Evolutionary conservation across 2,329 filamentous ascomycete genomes (phyloP).

Genomic region (Ophiostoma triangulosporum): DNA sequence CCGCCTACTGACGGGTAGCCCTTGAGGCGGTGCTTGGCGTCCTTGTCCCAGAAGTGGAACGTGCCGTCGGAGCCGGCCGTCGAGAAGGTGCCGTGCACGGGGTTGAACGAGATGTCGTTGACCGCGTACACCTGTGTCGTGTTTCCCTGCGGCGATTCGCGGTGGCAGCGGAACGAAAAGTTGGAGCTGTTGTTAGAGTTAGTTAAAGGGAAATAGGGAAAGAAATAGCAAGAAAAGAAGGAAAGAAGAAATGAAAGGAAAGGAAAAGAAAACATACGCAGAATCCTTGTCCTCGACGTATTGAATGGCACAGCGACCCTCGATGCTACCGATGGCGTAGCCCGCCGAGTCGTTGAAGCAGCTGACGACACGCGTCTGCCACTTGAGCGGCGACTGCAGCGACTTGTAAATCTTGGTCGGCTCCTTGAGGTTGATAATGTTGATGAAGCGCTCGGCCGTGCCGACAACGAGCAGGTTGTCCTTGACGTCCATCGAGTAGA

Average conservation of each 20-base stretch:
- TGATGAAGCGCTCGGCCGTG: constrained; percentile 91
- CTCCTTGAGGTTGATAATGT: constrained; percentile 81
- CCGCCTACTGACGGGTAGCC: constrained; percentile 77
- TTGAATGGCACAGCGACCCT: constrained; percentile 93
- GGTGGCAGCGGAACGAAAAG: constrained; percentile 99
- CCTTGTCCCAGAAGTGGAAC: constrained; percentile 94
- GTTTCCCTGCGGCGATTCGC: constrained; percentile 62
- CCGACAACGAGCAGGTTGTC: constrained; percentile 81
- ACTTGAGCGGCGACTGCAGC: constrained; percentile 89
- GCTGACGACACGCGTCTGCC: constrained; percentile 90
- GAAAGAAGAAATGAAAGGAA: neutral
- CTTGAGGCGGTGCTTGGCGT: constrained; percentile 77
- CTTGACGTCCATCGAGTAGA: constrained; percentile 86
- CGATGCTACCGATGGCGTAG: constrained; percentile 91
- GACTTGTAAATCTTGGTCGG: constrained; percentile 92
- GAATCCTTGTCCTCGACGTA: constrained; percentile 95
- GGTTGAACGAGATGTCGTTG: constrained; percentile 97
- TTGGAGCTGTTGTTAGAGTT: constrained; percentile 48
- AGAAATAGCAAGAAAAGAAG: neutral
- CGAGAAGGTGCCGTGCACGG: constrained; percentile 92
- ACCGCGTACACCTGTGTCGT: constrained; percentile 84
- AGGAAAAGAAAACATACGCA: constrained; percentile 29
- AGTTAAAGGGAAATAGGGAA: neutral
- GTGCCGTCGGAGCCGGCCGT: constrained; percentile 92
- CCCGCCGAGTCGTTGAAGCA: constrained; percentile 88